Evolutionary conservation across 495 filamentous ascomycete genomes (phyloP).

Genomic region (Bombardia bombarda): DNA sequence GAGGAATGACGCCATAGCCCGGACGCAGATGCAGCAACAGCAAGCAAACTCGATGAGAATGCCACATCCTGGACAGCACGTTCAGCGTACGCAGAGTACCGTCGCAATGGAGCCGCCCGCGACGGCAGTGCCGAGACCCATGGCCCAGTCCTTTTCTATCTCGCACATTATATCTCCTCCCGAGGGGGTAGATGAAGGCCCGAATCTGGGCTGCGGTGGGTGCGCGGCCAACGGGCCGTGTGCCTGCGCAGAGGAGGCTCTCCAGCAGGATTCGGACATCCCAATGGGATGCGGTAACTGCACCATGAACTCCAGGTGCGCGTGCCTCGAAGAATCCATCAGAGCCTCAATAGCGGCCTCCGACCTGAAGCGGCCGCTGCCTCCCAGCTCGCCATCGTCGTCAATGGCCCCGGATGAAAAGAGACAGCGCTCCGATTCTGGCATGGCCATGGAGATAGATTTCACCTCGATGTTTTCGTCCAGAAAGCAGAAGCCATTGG

Average conservation of each 20-base stretch:
- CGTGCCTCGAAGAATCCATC: conserved; percentile 64
- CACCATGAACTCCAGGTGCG: conserved; percentile 48
- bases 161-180: conserved; percentile 41
- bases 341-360: conserved; percentile 5
- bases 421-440: conserved; percentile 29
- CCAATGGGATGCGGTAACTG: conserved; percentile 58
- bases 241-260: conserved; percentile 44
- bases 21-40: conserved; percentile 11
- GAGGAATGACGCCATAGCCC: conserved; percentile 5
- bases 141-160: conserved; percentile 32
- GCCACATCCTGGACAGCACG: conserved; percentile 14
- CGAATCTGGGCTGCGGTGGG: conserved; percentile 38
- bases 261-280: conserved; percentile 24
- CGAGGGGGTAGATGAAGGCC: conserved; percentile 19
- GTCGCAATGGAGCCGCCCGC: background rate
- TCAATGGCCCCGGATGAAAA: conserved; percentile 51
- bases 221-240: conserved; percentile 42
- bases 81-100: conserved; percentile 9
- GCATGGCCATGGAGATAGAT: conserved; percentile 53
- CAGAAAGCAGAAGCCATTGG: conserved; percentile 10
- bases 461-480: conserved; percentile 59
- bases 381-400: conserved; percentile 30
- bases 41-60: conserved; percentile 1
- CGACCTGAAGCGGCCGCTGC: conserved; percentile 35
- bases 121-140: conserved; percentile 21